Base-by-base conservation (phyloP, 2,329 filamentous ascomycete genomes). In the Geosmithia morbida region DNA sequence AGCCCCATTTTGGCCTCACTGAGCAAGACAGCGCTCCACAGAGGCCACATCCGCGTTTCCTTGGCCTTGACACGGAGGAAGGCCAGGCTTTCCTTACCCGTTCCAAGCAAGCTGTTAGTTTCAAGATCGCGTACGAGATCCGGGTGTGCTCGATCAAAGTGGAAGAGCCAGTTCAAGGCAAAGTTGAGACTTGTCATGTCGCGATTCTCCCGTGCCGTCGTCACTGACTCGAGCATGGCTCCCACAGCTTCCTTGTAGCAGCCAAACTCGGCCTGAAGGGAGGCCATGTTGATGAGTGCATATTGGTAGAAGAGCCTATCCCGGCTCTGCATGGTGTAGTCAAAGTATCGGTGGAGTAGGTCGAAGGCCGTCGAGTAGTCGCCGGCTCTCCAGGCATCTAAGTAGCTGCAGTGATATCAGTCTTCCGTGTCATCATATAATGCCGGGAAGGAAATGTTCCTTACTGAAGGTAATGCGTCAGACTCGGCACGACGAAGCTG, bases 181-280 rank as follows among this genome's bases (percentile, higher is more conserved):
- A 94, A 97, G 62, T 96, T 97, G 48, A 98, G 72, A 59, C 92
- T 97, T 3, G 78, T 81, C 71, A 87, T 86, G 59, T 98, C 92
- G 53, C 88, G 83, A 54, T 94, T 94, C 62, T 97, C 92, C 51
- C 90, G 74, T 1, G 92, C 92, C n/a, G 88, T 94, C 0, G 89
- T 83, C 33, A 98, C 88, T 0, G 90, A 89, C 62, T 97, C 92
- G 42, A 94, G 81, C 81, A 98, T 95, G 13, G 90, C 86, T 11
- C 87, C 79, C n/a, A 97, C 76, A 6, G 90, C 90, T 64, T 97
- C 89, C 41, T 79, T 77, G 61, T 88, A 83, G 59, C 87, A 95
- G 44, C 89, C 89, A 67, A 97, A 97, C 61, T 97, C 92, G 16
- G 89, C 87, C 59, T 98, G 90, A 4, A 97, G 74, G 33, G 96